Percentiles rank a stretch among this genome's conserved stretches.
These are phyloP conservation scores for Neonectria magnoliae DNA, from an alignment of 2,329 filamentous ascomycete species.

Conservation along the genomic window DNA sequence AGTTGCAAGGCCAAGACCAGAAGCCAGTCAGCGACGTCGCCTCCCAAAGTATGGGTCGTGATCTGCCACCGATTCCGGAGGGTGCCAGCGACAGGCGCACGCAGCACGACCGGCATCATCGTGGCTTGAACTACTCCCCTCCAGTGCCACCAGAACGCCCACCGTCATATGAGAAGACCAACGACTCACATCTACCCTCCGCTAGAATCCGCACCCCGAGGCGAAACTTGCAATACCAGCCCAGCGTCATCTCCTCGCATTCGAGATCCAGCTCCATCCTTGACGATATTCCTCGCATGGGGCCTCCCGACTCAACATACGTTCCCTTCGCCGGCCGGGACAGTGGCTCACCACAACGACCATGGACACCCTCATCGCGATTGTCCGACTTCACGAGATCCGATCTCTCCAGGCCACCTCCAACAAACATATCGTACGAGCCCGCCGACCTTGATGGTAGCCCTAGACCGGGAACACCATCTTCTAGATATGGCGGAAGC, in stretches of 20 bases:
- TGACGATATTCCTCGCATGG: conserved; percentile 67
- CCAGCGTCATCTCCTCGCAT: conserved; percentile 60
- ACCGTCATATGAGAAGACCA: conserved; percentile 26
- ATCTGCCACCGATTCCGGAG: conserved; percentile 62
- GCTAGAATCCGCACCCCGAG: conserved; percentile 56
- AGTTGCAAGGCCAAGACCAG: conserved; percentile 58
- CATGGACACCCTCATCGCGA: conserved; percentile 66
- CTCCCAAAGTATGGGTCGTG: conserved; percentile 48
- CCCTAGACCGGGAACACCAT: conserved; percentile 89
- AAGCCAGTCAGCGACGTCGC: conserved; percentile 43
- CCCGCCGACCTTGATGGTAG: conserved; percentile 89
- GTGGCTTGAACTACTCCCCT: conserved; percentile 32
- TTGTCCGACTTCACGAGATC: conserved; percentile 60
- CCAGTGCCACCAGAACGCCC: conserved; percentile 26
- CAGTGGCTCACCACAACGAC: conserved; percentile 60
- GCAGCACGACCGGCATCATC: conserved; percentile 43
- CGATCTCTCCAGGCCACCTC: conserved; percentile 73
- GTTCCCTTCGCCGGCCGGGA: conserved; percentile 63
- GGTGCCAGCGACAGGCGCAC: conserved; percentile 55
- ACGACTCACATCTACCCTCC: conserved; percentile 47
- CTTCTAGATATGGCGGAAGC: conserved; percentile 87
- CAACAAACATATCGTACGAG: conserved; percentile 80
- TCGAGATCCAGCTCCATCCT: conserved; percentile 61
- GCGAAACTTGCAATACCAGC: conserved; percentile 58
- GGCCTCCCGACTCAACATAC: conserved; percentile 72